Conservation (phyloP, 2,329 filamentous ascomycete species). For the Clathrospora elynae region DNA sequence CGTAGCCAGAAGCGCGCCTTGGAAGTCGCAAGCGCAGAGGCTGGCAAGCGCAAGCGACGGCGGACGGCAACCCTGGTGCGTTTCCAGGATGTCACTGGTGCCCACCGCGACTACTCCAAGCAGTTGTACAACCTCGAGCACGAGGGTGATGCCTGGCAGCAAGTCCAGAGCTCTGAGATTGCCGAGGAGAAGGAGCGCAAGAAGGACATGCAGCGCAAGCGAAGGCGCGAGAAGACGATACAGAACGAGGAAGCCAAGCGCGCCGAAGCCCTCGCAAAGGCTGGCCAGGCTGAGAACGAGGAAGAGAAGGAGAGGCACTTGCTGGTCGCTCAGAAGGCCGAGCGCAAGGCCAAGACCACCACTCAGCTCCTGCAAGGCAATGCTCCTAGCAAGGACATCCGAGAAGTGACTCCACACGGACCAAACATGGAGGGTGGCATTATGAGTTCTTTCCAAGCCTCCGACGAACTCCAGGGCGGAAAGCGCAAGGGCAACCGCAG, state of each 20-base stretch:
- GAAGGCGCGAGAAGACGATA: conserved; percentile 90
- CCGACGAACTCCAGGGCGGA: conserved; percentile 56
- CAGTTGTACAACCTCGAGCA: conserved; percentile 76
- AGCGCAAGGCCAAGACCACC: conserved; percentile 90
- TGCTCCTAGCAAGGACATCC: conserved; percentile 72
- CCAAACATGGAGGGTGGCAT: conserved; percentile 83
- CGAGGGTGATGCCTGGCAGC: conserved; percentile 78
- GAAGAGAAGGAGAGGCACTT: conserved; percentile 79
- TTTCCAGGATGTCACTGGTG: conserved; percentile 64
- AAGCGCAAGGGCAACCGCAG: conserved; percentile 60
- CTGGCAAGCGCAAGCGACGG: conserved; percentile 69
- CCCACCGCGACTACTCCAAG: conserved; percentile 73
- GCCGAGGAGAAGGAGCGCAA: conserved; percentile 97
- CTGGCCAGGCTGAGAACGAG: conserved; percentile 78
- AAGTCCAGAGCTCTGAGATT: conserved; percentile 88
- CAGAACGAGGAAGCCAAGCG: conserved; percentile 87
- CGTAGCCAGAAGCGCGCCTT: conserved; percentile 69
- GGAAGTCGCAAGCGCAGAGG: conserved; percentile 68
- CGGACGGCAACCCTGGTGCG: conserved; percentile 61
- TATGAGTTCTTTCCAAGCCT: conserved; percentile 81
- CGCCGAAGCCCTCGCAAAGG: conserved; percentile 75
- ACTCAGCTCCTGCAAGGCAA: conserved; percentile 86
- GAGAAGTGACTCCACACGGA: conserved; percentile 72
- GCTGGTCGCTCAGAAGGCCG: conserved; percentile 84
- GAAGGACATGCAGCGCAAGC: conserved; percentile 99